Base-by-base conservation (phyloP, 305 asterid species). In the Fraxinus xanthoxyloides region DNA sequence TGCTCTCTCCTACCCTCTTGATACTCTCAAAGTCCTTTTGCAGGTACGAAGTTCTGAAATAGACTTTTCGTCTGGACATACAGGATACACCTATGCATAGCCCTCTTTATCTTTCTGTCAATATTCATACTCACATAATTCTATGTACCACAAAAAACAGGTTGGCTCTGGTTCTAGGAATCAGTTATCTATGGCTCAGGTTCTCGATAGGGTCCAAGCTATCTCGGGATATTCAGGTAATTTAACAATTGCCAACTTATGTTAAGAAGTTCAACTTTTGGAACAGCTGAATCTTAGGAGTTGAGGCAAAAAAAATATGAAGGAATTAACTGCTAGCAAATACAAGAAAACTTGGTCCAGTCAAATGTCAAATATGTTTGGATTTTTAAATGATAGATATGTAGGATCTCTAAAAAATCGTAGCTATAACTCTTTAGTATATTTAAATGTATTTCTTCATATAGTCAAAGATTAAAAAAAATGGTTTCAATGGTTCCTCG, bases 211-310 rank as follows among this genome's bases (percentile, higher is more conserved):
- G 82, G 92, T 91, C 81, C 90, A 75, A 78, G 87, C 81, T 43
- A 86, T 94, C 74, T 93, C 99, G 4, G 98, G 99, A 80, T 84
- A 77, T 87, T 88, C 96, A 84, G 98, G 99, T 94, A 82, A 82
- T 75, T 76, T 23, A 19, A 30, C 51, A 21, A 65, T 51, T 79
- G 3, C 38, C 31, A n/a, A 36, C 63, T 72, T 80, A 13, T 32
- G 32, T 34, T 35, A 10, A 8, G 31, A 15, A 48, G 13, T 31
- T 30, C 24, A 2, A 26, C 15, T 15, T 36, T 54, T 0, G 40
- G 65, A 76, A 2, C 6, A 15, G 7, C 7, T 63, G 17, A 7
- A 17, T 79, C 63, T 76, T 28, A 76, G 48, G 61, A 19, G 40
- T 69, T 28, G 59, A 54, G 23, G 4, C 5, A n/a, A n/a, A 78